Evolutionary conservation across 768 basidiomycete genomes (phyloP).

Genomic region (Chlorophyllum brunneum): DNA sequence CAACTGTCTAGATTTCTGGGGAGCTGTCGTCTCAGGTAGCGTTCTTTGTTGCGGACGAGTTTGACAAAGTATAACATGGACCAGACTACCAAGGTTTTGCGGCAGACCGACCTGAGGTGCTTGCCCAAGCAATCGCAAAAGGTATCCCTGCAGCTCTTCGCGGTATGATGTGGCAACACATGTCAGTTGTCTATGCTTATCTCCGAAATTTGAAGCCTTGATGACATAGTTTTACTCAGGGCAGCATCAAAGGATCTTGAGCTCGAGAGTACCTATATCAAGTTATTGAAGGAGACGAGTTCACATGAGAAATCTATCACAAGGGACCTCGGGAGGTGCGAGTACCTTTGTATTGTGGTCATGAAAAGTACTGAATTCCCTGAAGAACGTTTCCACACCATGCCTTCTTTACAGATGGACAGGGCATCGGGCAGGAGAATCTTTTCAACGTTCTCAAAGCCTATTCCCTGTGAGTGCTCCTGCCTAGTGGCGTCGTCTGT

Average conservation of each 20-base stretch:
- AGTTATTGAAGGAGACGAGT: slow-evolving; percentile 78
- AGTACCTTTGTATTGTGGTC: slow-evolving; percentile 9
- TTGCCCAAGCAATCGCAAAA: slow-evolving; percentile 86
- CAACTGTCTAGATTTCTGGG: slow-evolving; percentile 78
- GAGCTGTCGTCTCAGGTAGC: slow-evolving; percentile 81
- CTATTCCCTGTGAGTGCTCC: slow-evolving; percentile 73
- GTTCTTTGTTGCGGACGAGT: not conserved
- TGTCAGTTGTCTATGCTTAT: slow-evolving; percentile 41
- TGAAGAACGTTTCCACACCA: slow-evolving; percentile 93
- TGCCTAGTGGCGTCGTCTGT: not conserved
- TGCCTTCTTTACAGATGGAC: slow-evolving; percentile 91
- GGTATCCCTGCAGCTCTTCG: slow-evolving; percentile 87
- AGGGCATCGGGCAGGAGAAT: slow-evolving; percentile 95
- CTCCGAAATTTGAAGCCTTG: slow-evolving; percentile 5
- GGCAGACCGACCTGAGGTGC: slow-evolving; percentile 65
- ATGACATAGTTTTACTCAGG: slow-evolving; percentile 38
- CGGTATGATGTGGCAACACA: slow-evolving; percentile 97
- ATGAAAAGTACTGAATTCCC: slow-evolving; percentile 7
- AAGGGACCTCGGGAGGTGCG: slow-evolving; percentile 83
- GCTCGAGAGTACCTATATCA: slow-evolving; percentile 79
- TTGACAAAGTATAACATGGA: not conserved
- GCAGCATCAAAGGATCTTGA: slow-evolving; percentile 90
- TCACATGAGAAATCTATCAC: slow-evolving; percentile 92
- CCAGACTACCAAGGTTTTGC: slow-evolving; percentile 89
- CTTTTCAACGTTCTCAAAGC: slow-evolving; percentile 98